These are phyloP conservation scores for Acacia confusa DNA, from an alignment of 306 rosid genomes.

Conservation along the genomic window DNA sequence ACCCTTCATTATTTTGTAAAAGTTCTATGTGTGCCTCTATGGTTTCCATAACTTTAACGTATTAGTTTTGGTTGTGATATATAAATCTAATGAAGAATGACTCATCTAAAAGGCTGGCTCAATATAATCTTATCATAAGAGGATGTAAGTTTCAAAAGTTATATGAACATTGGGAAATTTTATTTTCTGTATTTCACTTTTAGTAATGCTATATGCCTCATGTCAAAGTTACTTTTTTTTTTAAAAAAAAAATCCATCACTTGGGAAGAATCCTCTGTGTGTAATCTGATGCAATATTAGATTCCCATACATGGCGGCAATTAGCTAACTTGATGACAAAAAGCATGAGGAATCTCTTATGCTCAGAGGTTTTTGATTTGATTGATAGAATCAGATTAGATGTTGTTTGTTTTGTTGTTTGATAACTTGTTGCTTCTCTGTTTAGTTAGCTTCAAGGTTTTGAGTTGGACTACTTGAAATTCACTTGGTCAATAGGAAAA, in stretches of 20 bases:
- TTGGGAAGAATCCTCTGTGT: not conserved
- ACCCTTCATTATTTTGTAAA: not conserved
- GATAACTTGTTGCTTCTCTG: not conserved
- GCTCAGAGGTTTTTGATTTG: not conserved
- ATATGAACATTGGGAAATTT: not conserved
- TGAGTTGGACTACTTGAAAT: too few relatives aligned
- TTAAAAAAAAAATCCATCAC: too few relatives aligned
- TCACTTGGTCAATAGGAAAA: too few relatives aligned
- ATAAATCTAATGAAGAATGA: not conserved
- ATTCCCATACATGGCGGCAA: not conserved
- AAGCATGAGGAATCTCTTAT: not conserved
- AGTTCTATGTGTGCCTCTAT: not conserved
- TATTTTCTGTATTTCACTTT: not conserved
- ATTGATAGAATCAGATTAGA: slow-evolving; percentile 5
- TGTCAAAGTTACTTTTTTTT: not conserved
- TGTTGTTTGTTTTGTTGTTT: not conserved
- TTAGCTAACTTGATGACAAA: not conserved
- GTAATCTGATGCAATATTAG: not conserved
- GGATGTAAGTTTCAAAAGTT: not conserved
- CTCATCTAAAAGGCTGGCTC: not conserved
- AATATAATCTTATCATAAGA: too few relatives aligned
- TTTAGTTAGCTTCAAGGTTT: not conserved
- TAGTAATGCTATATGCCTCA: not conserved
- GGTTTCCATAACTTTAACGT: not conserved
- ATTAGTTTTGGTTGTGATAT: not conserved